Evolutionary conservation across 768 basidiomycete genomes (phyloP).

Genomic region (Suillus lakei): DNA sequence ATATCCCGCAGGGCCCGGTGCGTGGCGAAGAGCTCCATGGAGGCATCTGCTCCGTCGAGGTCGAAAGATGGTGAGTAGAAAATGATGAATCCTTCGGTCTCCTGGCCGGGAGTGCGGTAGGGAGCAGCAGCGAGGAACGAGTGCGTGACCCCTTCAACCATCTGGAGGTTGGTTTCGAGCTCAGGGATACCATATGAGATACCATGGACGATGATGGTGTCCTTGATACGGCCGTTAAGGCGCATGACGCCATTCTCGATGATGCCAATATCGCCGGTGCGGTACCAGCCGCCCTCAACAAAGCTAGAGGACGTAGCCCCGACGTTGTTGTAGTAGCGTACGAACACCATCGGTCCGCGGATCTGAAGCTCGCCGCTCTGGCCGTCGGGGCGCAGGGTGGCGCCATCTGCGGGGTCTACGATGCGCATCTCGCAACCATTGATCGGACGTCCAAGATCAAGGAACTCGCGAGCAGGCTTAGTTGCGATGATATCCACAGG

Average conservation of each 20-base stretch:
- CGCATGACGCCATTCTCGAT: constrained; percentile 39
- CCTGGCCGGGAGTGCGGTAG: constrained; percentile 38
- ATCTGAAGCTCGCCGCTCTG: constrained; percentile 46
- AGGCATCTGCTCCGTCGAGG: constrained; percentile 27
- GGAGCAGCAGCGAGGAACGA: constrained; percentile 40
- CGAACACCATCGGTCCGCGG: constrained; percentile 42
- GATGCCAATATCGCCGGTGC: constrained; percentile 58
- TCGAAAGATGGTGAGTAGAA: constrained; percentile 39
- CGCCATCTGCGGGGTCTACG: constrained; percentile 34
- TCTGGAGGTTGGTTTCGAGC: constrained; percentile 41
- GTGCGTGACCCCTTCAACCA: constrained; percentile 37
- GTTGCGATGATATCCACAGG: constrained; percentile 27
- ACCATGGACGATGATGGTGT: constrained; percentile 44
- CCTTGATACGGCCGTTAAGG: constrained; percentile 44
- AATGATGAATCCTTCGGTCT: constrained; percentile 45
- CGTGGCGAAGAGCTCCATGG: constrained; percentile 26
- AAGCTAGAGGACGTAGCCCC: constrained; percentile 53
- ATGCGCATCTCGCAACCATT: constrained; percentile 40
- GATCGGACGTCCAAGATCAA: constrained; percentile 39
- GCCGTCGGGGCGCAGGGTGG: constrained; percentile 28
- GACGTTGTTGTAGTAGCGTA: constrained; percentile 54
- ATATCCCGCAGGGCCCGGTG: constrained; percentile 35
- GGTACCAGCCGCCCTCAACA: constrained; percentile 56
- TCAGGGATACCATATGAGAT: constrained; percentile 41
- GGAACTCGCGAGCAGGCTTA: constrained; percentile 34